Evolutionary conservation across 2,329 filamentous ascomycete genomes (phyloP), one percentile per base, ranked within the genome.

Genomic region (Pseudocercospora fijiensis): DNA sequence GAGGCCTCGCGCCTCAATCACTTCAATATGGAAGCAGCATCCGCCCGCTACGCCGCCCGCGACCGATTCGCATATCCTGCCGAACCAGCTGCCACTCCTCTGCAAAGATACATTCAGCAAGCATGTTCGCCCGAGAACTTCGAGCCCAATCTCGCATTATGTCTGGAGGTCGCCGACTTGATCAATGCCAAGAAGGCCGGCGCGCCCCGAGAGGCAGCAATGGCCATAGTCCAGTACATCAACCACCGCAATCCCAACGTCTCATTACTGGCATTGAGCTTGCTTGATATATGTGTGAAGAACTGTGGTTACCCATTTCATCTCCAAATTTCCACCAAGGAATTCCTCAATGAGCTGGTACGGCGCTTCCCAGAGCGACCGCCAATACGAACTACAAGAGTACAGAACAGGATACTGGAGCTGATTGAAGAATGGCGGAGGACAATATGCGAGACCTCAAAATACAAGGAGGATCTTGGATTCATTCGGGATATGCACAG

Each of bases 231-330:
- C 72, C 89, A 90, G 79, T 92, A 93, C 75, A 88, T 98, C 83
- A 99, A 99, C 81, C 92, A 96, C 78, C 91, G 95, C 77, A 99
- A 98, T 77, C 90, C 93, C 65, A 98, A 96, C 78, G 92, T 99
- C 70, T 90, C 93, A 65, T 82, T 99, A 70, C 85, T 98, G 64
- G 94, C 95, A 64, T 85, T 98, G 74, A 88, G 83, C 73, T 86
- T 99, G 70, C 90, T 99, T 76, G 95, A 99, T 77, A 98, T 98
- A 68, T 98, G 95, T 79, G 95, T 98, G 79, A 99, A 99, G 83
- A 99, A 99, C 81, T 99, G 95, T 84, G 95, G 95, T 72, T 99
- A 99, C 77, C 93, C 95, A 0, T 99, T 99, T 79, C 95, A 99
- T 76, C 87, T 99, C 63, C 95, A 99, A 79, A 97, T 99, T 76